Evolutionary conservation across 306 rosid species (phyloP).

Genomic region (Dryas octopetala): DNA sequence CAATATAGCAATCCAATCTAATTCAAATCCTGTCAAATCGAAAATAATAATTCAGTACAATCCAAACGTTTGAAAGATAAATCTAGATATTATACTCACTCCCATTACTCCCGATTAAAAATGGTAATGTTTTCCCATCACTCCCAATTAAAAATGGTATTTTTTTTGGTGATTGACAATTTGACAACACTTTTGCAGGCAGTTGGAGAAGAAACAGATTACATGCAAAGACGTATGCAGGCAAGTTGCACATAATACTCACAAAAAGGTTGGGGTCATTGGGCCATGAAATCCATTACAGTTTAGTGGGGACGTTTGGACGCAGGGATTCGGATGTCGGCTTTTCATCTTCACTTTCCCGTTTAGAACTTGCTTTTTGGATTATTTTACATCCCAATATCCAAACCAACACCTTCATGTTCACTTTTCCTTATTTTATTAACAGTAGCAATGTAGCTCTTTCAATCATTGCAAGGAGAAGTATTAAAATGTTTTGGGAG

Average conservation of each 20-base stretch:
- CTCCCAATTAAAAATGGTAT: neutral
- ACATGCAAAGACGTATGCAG: neutral
- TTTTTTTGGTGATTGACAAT: neutral
- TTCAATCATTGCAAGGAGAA: too few species aligned
- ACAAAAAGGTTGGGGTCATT: neutral
- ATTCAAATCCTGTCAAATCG: neutral
- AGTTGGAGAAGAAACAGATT: neutral
- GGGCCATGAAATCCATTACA: conserved; percentile 26
- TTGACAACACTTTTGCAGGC: neutral
- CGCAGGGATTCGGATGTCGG: conserved; percentile 35
- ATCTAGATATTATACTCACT: too few species aligned
- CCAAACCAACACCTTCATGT: neutral
- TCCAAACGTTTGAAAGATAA: too few species aligned
- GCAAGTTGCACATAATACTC: conserved; percentile 15
- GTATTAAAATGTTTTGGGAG: too few species aligned
- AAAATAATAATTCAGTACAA: too few species aligned
- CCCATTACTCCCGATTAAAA: too few species aligned
- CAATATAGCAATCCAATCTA: neutral
- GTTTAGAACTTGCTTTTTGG: neutral
- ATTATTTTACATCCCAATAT: neutral
- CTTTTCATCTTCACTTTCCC: conserved; percentile 5
- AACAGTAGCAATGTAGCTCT: too few species aligned
- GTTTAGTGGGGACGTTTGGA: conserved; percentile 17
- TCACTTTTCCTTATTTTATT: too few species aligned
- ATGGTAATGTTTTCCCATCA: too few species aligned